Evolutionary conservation across 192 early-diverging fungal species (phyloP).

Genomic region (Spizellomyces punctatus): DNA sequence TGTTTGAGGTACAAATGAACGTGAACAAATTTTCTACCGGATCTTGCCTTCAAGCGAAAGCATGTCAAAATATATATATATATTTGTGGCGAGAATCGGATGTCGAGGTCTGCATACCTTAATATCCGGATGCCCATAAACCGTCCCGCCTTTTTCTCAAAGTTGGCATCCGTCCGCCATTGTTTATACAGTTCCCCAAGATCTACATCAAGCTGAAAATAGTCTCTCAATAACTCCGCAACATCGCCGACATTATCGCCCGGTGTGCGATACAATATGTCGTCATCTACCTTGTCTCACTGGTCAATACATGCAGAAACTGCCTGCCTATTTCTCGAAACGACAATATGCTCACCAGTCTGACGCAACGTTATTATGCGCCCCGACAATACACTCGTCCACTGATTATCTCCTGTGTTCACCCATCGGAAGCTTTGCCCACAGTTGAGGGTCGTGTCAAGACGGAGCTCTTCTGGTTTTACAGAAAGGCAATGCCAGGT

Average conservation of each 20-base stretch:
- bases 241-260: conserved; percentile 24
- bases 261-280: conserved; percentile 26
- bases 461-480: conserved; percentile 60
- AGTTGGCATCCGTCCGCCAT: conserved; percentile 67
- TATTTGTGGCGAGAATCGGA: too few relatives aligned
- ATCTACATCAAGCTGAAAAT: conserved; percentile 82
- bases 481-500: conserved; percentile 17
- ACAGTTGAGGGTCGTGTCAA: conserved; percentile 79
- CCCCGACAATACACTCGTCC: conserved; percentile 62
- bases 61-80: too few relatives aligned
- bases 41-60: conserved; percentile 59
- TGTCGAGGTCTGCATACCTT: conserved; percentile 27
- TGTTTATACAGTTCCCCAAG: conserved; percentile 56
- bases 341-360: conserved; percentile 41
- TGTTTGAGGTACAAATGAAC: conserved; percentile 94
- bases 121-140: conserved; percentile 76
- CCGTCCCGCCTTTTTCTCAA: conserved; percentile 54
- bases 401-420: conserved; percentile 59
- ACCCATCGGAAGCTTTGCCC: conserved; percentile 94
- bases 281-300: conserved; percentile 16
- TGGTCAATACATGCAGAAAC: neutral
- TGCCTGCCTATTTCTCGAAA: neutral
- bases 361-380: conserved; percentile 67
- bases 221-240: conserved; percentile 63
- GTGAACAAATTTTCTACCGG: conserved; percentile 84